Percentiles rank a stretch among this genome's conserved stretches.
Conservation (phyloP, 805 yeast species). For the Kodamaea kaohsiungensis region DNA sequence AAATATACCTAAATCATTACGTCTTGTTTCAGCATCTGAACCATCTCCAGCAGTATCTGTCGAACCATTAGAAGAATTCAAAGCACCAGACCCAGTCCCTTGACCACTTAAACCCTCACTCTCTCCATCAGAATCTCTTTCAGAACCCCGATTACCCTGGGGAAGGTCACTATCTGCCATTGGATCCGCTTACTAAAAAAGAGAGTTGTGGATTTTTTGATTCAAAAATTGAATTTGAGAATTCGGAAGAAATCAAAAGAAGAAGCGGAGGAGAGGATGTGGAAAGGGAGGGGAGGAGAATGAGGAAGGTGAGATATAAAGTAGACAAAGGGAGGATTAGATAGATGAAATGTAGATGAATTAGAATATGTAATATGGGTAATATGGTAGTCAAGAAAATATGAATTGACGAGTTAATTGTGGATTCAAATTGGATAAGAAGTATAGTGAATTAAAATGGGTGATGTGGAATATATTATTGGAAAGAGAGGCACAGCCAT, state of each 20-base stretch:
- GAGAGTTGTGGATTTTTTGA: not conserved
- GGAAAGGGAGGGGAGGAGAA: not conserved
- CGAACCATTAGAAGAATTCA: not conserved
- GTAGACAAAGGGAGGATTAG: not conserved
- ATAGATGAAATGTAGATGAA: not conserved
- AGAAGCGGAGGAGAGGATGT: not conserved
- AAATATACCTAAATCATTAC: slow-evolving; percentile 18
- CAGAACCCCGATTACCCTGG: slow-evolving; percentile 1
- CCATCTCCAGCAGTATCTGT: not conserved
- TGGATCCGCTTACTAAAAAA: not conserved
- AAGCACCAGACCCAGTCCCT: not conserved
- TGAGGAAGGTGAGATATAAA: not conserved
- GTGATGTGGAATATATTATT: no score
- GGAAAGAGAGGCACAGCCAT: no score
- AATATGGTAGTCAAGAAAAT: no score
- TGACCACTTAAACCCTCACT: not conserved
- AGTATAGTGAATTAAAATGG: no score
- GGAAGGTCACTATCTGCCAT: not conserved
- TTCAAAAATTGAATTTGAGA: not conserved
- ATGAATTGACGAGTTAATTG: no score
- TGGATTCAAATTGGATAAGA: no score
- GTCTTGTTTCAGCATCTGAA: slow-evolving; percentile 3
- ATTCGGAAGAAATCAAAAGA: no score
- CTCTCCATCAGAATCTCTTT: not conserved
- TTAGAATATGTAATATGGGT: no score